Evolutionary conservation across 257 asterid species (phyloP).

Genomic region (Scutellaria barbata): DNA sequence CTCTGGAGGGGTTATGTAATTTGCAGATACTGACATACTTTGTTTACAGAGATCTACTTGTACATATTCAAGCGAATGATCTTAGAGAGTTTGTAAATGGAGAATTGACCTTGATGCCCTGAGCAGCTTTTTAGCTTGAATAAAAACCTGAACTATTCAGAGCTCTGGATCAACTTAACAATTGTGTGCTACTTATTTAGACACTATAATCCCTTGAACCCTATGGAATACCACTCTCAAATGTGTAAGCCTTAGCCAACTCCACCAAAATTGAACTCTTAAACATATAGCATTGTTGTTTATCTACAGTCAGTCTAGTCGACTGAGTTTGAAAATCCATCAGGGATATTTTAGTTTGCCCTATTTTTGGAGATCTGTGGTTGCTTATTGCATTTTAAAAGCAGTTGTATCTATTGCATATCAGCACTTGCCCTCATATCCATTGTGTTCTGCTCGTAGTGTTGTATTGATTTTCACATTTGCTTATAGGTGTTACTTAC

Average conservation of each 20-base stretch:
- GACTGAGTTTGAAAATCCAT: background rate
- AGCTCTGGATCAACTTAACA: no score
- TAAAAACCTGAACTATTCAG: no score
- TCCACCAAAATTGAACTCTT: background rate
- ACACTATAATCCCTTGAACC: background rate
- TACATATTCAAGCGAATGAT: background rate
- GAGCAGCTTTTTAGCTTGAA: background rate
- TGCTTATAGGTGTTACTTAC: background rate
- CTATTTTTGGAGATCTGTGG: background rate
- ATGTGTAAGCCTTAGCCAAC: background rate
- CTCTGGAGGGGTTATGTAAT: background rate
- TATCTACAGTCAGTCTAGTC: background rate
- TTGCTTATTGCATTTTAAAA: no score
- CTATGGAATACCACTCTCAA: background rate
- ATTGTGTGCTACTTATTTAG: no score
- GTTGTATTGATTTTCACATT: background rate
- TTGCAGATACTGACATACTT: conserved; percentile 1
- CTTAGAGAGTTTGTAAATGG: conserved; percentile 1
- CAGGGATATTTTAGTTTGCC: background rate
- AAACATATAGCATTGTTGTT: background rate
- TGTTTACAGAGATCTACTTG: background rate
- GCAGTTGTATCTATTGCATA: no score
- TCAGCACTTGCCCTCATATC: background rate
- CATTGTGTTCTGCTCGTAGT: background rate
- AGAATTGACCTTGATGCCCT: background rate